A percentile compares a stretch with the other conserved stretches of the same genome.
Conservation (phyloP, 305 asterid genomes). For the Rubia peregrina region DNA sequence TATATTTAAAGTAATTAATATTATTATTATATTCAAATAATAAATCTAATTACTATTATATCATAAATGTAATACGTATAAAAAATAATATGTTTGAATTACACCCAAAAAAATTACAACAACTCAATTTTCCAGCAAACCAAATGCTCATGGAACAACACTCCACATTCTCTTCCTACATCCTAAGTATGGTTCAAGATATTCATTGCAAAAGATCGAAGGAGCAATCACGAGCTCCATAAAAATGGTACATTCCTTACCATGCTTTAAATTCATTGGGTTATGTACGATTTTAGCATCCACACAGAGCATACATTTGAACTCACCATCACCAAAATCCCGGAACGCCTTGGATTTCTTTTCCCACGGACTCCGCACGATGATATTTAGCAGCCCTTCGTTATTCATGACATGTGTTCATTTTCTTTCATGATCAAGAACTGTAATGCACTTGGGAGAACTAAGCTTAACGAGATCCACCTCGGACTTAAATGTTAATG, state of each 20-base stretch:
- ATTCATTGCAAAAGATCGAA: conserved; percentile 66
- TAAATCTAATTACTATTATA: too few relatives aligned
- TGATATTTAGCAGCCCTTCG: conserved; percentile 7
- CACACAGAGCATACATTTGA: conserved; percentile 77
- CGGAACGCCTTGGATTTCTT: conserved; percentile 77
- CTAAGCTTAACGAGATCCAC: too few relatives aligned
- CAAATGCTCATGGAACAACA: neutral
- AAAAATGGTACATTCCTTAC: conserved; percentile 87
- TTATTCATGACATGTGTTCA: neutral
- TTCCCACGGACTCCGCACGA: conserved; percentile 97
- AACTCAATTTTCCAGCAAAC: neutral
- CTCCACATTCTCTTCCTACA: neutral
- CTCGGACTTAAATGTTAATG: too few relatives aligned
- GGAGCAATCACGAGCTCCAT: conserved; percentile 63
- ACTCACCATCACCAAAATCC: conserved; percentile 86
- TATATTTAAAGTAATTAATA: too few relatives aligned
- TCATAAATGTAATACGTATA: too few relatives aligned
- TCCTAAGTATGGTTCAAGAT: conserved; percentile 37
- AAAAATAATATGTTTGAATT: too few relatives aligned
- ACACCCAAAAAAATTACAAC: too few relatives aligned
- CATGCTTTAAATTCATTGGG: conserved; percentile 61
- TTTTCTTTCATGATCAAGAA: too few relatives aligned
- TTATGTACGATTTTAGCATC: conserved; percentile 73
- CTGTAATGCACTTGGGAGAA: too few relatives aligned
- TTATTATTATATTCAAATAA: too few relatives aligned